Percentiles rank a stretch among this genome's conserved stretches.
Evolutionary conservation across 345 rosid species (phyloP).

Genomic region (Geranium rotundifolium): DNA sequence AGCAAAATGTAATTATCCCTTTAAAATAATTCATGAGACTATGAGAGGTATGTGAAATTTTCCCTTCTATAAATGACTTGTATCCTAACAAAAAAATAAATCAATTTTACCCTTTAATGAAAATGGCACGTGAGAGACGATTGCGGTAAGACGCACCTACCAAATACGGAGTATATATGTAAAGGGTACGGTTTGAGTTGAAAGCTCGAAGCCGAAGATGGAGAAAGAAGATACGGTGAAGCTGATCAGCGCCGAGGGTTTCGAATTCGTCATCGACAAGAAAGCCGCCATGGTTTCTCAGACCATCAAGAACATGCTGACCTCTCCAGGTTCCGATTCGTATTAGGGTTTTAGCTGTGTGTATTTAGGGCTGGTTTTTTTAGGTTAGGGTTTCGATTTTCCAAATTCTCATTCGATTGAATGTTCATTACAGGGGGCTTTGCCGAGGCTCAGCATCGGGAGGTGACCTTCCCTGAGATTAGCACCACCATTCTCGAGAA

Average conservation of each 20-base stretch:
- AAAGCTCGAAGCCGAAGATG: no score
- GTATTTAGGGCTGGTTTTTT: background rate
- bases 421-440: constrained; percentile 40
- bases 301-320: constrained; percentile 83
- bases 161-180: no score
- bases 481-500: constrained; percentile 74
- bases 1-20: no score
- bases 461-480: constrained; percentile 77
- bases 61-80: no score
- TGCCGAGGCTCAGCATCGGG: constrained; percentile 61
- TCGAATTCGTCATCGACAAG: constrained; percentile 64
- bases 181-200: no score
- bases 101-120: no score
- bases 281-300: constrained; percentile 91
- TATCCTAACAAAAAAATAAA: no score
- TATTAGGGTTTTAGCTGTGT: background rate
- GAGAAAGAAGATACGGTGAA: constrained; percentile 60
- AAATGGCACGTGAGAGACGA: no score
- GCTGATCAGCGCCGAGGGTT: constrained; percentile 72
- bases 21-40: no score
- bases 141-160: no score
- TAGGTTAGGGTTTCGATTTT: background rate
- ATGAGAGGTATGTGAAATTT: no score
- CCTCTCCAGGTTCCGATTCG: constrained; percentile 51
- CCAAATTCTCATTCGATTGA: background rate